Base-by-base conservation (phyloP, 1,139 yeast genomes). In the Candida buenavistaensis region DNA sequence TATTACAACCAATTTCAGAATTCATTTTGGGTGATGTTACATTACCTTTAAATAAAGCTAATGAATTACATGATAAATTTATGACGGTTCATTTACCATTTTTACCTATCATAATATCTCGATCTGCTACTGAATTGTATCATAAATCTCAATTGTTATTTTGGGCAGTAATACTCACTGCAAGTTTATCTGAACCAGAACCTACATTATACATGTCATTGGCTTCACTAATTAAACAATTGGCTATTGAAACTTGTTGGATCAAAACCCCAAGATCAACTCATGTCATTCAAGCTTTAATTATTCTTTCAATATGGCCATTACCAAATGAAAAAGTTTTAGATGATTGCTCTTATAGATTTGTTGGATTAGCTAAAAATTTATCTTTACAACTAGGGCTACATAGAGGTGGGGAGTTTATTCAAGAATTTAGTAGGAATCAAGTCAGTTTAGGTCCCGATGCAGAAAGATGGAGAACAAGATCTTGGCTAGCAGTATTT, bases 161-260 rank as follows among this genome's bases (percentile, higher is more conserved):
- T 55, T 90, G 97, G 97, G 77, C 95, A 0, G 92, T 89, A 1
- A 84, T 87, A 63, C 66, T 87, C 30, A 88, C 95, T 0, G 95
- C 96, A 0, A 81, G 94, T 26, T 64, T 85, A 15, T 80, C 94
- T 1, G 96, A 89, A 47, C 92, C 95, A 0, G 94, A 85, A 33
- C 96, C 97, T 2, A 72, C 85, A 0, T 57, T 88, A 28, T 90
- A 90, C 63, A 78, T 80, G 63, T 75, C 84, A 26, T 67, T 89
- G 33, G 82, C 95, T 11, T 76, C 87, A 1, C 66, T 87, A 26
- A 86, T 90, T 47, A 87, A 87, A 52, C 95, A 87, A 54, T 64
- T 89, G 45, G 96, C 96, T 0, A 87, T 88, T 41, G 95, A 87
- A 52, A 87, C 95, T 0, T 88, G 96, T 59, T 88, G 96, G 95